Evolutionary conservation across 768 basidiomycete genomes (phyloP), one percentile per base, ranked within the genome.

Genomic region (Coprinopsis cinerea): DNA sequence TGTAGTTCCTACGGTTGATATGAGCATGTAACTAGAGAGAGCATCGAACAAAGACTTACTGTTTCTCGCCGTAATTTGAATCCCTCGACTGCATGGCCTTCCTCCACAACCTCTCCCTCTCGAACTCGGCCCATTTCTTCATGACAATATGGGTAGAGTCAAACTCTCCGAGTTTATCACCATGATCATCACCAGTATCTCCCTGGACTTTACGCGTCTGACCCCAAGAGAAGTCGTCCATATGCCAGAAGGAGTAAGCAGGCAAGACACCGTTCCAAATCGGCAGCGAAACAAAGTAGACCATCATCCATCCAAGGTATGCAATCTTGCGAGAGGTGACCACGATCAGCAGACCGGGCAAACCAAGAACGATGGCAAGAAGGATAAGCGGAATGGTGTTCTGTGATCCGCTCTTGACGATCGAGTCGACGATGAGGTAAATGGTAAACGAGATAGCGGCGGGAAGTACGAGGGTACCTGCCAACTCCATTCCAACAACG

Each of bases 71-170:
- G 15, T 36, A 78, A 59, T 76, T 77, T n/a, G 74, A 75, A 61
- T 95, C 92, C 53, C 88, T 78, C 3, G 91, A 93, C 55, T 85
- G 81, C 18, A 79, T 79, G 5, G 92, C 93, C 61, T 67, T 85
- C 81, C 84, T 92, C 92, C 91, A 97, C 53, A 93, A 77, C 57
- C 95, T 72, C 57, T 98, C 96, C 43, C 95, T 75, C 73, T 98
- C 96, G 64, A 96, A 98, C 68, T 98, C 96, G 15, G 83, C 92
- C 95, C 95, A 99, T 34, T 92, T 81, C 75, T 98, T 98, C 96
- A 98, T 97, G 28, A 95, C 88, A 58, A 99, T 98, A 67, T 94
- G 84, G 39, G 83, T 79, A 24, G 93, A 95, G 70, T 99, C 95
- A 60, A 99, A 99, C 63, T 89, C 89, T 64, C 96, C 96, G 54